These are phyloP conservation scores for Trametes elegans DNA, from an alignment of 768 basidiomycete genomes.

Conservation along the genomic window DNA sequence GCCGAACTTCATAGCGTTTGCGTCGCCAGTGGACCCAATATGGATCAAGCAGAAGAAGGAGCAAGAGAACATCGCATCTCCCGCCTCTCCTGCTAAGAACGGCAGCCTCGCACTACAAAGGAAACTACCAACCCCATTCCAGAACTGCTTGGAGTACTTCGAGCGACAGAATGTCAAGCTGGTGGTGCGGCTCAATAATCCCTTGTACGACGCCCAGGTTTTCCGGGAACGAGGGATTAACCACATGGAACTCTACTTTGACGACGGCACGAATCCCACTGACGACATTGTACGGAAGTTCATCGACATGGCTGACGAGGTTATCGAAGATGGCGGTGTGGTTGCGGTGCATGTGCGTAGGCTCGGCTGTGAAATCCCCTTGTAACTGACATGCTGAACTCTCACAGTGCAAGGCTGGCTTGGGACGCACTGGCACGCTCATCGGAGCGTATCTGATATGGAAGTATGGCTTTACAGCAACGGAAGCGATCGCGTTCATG, in stretches of 20 bases:
- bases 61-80: constrained; percentile 16
- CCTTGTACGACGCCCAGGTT: constrained; percentile 79
- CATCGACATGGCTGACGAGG: constrained; percentile 77
- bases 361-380: constrained; percentile 1
- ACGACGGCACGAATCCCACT: constrained; percentile 97
- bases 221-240: constrained; percentile 85
- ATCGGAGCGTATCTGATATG: constrained; percentile 98
- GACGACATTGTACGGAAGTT: constrained; percentile 94
- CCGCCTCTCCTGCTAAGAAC: constrained; percentile 24
- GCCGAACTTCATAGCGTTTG: constrained; percentile 90
- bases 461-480: constrained; percentile 97
- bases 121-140: constrained; percentile 75
- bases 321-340: constrained; percentile 75
- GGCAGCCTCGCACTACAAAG: constrained; percentile 62
- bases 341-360: constrained; percentile 82
- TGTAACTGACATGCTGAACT: constrained; percentile 4
- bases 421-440: constrained; percentile 93
- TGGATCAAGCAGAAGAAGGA: constrained; percentile 76
- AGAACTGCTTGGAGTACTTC: constrained; percentile 93
- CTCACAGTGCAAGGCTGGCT: constrained; percentile 88
- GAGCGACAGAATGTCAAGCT: constrained; percentile 83
- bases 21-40: constrained; percentile 79
- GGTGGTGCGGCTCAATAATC: constrained; percentile 91
- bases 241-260: constrained; percentile 92
- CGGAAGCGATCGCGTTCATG: constrained; percentile 98